These are phyloP conservation scores for Vitis hybrid DNA, from an alignment of 177 flowering plant species.

Conservation along the genomic window DNA sequence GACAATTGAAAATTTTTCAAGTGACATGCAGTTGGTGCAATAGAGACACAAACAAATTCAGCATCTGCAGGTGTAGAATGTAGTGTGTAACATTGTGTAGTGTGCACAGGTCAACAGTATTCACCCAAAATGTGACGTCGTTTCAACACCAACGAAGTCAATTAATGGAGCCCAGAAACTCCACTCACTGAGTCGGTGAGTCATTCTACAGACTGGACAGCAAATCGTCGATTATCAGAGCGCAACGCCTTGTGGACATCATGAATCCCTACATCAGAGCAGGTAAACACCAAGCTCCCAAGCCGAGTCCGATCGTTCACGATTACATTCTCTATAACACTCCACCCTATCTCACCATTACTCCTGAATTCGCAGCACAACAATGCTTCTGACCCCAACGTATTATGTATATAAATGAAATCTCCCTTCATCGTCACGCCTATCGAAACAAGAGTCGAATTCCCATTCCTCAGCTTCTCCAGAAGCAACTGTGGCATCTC, in stretches of 20 bases:
- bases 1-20: too few species aligned
- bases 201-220: too few species aligned
- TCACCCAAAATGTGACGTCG: too few species aligned
- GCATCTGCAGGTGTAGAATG: too few species aligned
- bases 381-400: slow-evolving; percentile 36
- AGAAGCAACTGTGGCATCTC: slow-evolving; percentile 50
- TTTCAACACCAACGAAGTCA: too few species aligned
- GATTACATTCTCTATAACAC: slow-evolving; percentile 27
- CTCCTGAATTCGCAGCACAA: slow-evolving; percentile 38
- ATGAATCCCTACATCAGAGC: slow-evolving; percentile 42
- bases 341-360: slow-evolving; percentile 43
- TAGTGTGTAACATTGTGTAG: too few species aligned
- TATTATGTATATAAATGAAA: slow-evolving; percentile 36
- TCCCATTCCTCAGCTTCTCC: slow-evolving; percentile 27
- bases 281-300: slow-evolving; percentile 40
- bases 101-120: too few species aligned
- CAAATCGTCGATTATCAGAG: slow-evolving; percentile 9
- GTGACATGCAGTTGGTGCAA: too few species aligned
- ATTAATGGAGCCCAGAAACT: too few species aligned
- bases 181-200: too few species aligned
- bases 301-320: slow-evolving; percentile 21
- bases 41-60: too few species aligned
- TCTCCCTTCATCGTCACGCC: slow-evolving; percentile 22
- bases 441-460: slow-evolving; percentile 19
- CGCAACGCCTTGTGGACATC: slow-evolving; percentile 36